Evolutionary conservation across 1,284 basidiomycete genomes (phyloP).

Genomic region (Somion occarium): DNA sequence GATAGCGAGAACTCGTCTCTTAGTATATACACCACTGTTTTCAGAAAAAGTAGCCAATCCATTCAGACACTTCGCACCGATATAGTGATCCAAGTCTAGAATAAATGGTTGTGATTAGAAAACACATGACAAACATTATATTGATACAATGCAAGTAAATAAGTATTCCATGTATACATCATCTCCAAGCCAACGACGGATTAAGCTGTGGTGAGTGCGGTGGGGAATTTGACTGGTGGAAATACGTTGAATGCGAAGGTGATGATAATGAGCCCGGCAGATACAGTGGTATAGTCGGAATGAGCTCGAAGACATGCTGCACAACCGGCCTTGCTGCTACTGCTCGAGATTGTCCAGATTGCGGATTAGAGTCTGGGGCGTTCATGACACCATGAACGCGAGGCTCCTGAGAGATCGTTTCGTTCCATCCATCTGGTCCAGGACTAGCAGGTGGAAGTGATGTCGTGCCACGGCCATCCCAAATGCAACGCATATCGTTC

Average conservation of each 20-base stretch:
- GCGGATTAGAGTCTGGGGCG: conserved; percentile 39
- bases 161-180: conserved; percentile 10
- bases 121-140: conserved; percentile 1
- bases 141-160: not conserved
- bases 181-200: conserved; percentile 29
- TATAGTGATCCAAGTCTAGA: too few species aligned
- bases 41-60: too few species aligned
- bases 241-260: conserved; percentile 57
- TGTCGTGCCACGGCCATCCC: conserved; percentile 71
- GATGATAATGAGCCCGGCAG: conserved; percentile 59
- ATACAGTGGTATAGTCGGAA: conserved; percentile 71
- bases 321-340: conserved; percentile 41
- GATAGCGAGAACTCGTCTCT: too few species aligned
- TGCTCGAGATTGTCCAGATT: conserved; percentile 28
- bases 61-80: not conserved
- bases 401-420: conserved; percentile 59
- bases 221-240: conserved; percentile 51
- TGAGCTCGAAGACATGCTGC: conserved; percentile 78
- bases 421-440: conserved; percentile 37
- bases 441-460: conserved; percentile 33
- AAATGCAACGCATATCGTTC: conserved; percentile 79
- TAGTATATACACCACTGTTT: too few species aligned
- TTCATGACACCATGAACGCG: conserved; percentile 76
- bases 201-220: conserved; percentile 48
- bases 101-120: not conserved